These are phyloP conservation scores for Trichoderma asperelloides DNA, from an alignment of 495 filamentous ascomycete species.

Conservation along the genomic window DNA sequence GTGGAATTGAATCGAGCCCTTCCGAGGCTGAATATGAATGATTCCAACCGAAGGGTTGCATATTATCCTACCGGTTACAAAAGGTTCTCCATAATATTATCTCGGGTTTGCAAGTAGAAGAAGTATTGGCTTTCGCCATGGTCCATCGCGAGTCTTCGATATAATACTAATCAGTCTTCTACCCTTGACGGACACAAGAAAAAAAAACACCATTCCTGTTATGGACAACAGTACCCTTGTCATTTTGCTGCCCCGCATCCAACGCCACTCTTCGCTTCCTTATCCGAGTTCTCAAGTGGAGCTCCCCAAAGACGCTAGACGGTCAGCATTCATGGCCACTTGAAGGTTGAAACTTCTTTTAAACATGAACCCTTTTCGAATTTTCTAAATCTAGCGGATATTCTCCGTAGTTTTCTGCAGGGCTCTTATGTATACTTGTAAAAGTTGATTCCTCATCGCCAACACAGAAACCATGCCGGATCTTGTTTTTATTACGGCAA, in stretches of 20 bases:
- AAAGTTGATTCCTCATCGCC: neutral
- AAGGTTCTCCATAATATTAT: neutral
- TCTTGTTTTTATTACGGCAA: neutral
- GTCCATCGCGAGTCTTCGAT: neutral
- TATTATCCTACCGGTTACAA: neutral
- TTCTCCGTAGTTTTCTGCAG: neutral
- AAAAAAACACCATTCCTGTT: neutral
- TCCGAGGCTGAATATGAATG: too few relatives aligned
- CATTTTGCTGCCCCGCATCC: neutral
- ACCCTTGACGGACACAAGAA: neutral
- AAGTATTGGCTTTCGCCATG: neutral
- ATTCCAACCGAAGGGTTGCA: neutral
- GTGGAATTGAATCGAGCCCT: neutral
- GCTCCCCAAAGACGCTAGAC: neutral
- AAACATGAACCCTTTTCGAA: neutral
- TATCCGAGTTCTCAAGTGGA: neutral
- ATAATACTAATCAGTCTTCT: neutral
- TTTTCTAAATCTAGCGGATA: neutral
- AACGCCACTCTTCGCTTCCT: neutral
- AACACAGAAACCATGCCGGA: neutral
- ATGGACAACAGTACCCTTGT: slow-evolving; percentile 5
- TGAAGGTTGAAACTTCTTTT: neutral
- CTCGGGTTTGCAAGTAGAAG: neutral
- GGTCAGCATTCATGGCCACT: neutral
- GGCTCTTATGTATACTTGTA: neutral